A percentile compares a stretch with the other conserved stretches of the same genome.
phyloP scores from a whole-genome alignment of 495 filamentous ascomycete species.

The Copromyces sp. region DNA sequence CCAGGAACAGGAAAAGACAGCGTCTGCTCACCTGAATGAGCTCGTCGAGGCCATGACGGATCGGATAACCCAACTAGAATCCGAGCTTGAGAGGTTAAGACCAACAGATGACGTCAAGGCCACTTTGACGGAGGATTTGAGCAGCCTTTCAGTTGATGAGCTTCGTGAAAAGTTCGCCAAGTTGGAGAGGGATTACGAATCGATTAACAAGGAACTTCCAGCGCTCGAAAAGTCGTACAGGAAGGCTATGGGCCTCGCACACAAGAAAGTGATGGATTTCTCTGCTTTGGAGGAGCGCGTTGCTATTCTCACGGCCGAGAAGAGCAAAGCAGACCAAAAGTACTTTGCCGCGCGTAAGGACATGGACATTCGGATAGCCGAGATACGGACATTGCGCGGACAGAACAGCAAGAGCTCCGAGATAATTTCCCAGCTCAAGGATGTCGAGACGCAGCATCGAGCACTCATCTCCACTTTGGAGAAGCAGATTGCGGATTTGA shows the following conservation, averaged over 20 bases:
- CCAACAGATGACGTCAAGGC: slow-evolving; percentile 36
- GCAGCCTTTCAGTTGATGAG: slow-evolving; percentile 51
- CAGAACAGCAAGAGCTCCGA: slow-evolving; percentile 88
- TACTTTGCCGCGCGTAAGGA: slow-evolving; percentile 92
- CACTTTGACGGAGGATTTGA: slow-evolving; percentile 37
- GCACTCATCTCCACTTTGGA: slow-evolving; percentile 69
- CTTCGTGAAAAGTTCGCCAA: slow-evolving; percentile 60
- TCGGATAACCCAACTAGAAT: slow-evolving; percentile 68
- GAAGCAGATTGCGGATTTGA: slow-evolving; percentile 75
- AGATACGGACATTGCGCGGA: slow-evolving; percentile 63
- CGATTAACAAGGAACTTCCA: slow-evolving; percentile 77
- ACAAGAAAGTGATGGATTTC: slow-evolving; percentile 74
- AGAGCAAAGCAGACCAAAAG: slow-evolving; percentile 93
- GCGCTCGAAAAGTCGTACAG: slow-evolving; percentile 81
- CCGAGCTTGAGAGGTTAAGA: slow-evolving; percentile 64
- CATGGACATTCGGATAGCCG: slow-evolving; percentile 69
- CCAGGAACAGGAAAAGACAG: slow-evolving; percentile 62
- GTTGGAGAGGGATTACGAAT: slow-evolving; percentile 65
- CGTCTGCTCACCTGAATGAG: slow-evolving; percentile 63
- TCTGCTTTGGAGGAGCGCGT: slow-evolving; percentile 68
- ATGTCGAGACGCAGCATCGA: slow-evolving; percentile 58
- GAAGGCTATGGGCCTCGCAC: slow-evolving; percentile 71
- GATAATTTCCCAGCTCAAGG: slow-evolving; percentile 86
- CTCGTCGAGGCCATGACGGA: slow-evolving; percentile 63
- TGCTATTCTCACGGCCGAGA: slow-evolving; percentile 67